Evolutionary conservation across 768 basidiomycete genomes (phyloP).

Genomic region (Steccherinum ochraceum): DNA sequence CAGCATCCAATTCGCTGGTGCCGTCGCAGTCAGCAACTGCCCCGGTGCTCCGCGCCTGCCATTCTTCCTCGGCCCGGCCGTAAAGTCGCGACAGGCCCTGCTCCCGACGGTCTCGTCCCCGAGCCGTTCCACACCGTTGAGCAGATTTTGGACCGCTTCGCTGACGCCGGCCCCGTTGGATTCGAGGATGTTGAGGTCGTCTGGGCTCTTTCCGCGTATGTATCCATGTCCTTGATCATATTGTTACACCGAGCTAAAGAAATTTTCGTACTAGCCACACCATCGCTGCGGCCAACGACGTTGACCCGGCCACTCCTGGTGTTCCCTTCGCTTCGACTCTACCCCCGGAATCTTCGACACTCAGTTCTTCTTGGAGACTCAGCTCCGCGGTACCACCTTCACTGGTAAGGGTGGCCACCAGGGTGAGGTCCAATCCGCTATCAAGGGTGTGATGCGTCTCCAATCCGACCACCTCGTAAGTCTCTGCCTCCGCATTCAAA

Average conservation of each 20-base stretch:
- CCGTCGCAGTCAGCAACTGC: slow-evolving; percentile 29
- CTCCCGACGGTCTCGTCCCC: slow-evolving; percentile 16
- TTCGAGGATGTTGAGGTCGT: slow-evolving; percentile 5
- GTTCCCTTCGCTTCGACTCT: slow-evolving; percentile 19
- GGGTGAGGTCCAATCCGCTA: slow-evolving; percentile 15
- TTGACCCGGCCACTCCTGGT: slow-evolving; percentile 20
- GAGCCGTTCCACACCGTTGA: slow-evolving; percentile 19
- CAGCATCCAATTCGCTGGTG: slow-evolving; percentile 30
- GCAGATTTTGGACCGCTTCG: slow-evolving; percentile 14
- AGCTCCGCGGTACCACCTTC: slow-evolving; percentile 27
- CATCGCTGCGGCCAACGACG: slow-evolving; percentile 4
- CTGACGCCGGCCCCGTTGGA: slow-evolving; percentile 9
- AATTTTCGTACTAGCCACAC: slow-evolving; percentile 1
- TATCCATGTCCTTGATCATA: background rate
- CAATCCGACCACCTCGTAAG: slow-evolving; percentile 34
- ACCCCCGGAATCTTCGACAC: slow-evolving; percentile 21
- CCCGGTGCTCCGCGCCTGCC: slow-evolving; percentile 29
- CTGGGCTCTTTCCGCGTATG: slow-evolving; percentile 4
- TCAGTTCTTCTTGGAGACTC: slow-evolving; percentile 31
- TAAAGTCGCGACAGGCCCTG: slow-evolving; percentile 7
- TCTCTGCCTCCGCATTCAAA: no score
- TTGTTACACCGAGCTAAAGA: background rate
- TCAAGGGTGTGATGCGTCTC: slow-evolving; percentile 34
- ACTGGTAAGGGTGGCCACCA: slow-evolving; percentile 13
- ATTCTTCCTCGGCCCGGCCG: slow-evolving; percentile 27